Evolutionary conservation across 108 stramenopile species (phyloP).

Genomic region (Pseudonitzschia pungens): DNA sequence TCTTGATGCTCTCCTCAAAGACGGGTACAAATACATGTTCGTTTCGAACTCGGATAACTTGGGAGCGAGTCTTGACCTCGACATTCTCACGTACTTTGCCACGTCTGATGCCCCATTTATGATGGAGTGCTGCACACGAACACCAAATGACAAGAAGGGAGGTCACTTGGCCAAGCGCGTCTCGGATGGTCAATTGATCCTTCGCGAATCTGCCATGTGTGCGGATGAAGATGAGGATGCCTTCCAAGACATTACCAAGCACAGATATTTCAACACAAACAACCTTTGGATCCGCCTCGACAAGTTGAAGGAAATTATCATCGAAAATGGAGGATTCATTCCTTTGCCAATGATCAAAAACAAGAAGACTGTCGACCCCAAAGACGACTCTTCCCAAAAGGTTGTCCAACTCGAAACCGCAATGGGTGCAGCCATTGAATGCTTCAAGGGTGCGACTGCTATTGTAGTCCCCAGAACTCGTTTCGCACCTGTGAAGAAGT

Average conservation of each 20-base stretch:
- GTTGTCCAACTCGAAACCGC: constrained; percentile 98
- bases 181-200: constrained; percentile 87
- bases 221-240: constrained; percentile 91
- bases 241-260: constrained; percentile 96
- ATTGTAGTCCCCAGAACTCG: constrained; percentile 95
- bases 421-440: constrained; percentile 99
- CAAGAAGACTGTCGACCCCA: constrained; percentile 97
- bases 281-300: constrained; percentile 99
- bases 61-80: constrained; percentile 95
- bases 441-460: constrained; percentile 91
- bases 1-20: constrained; percentile 89
- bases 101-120: constrained; percentile 89
- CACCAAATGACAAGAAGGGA: constrained; percentile 99
- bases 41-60: constrained; percentile 99
- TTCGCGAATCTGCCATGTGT: constrained; percentile 99
- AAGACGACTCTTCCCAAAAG: constrained; percentile 91
- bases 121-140: constrained; percentile 98
- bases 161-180: constrained; percentile 95
- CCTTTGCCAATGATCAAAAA: constrained; percentile 99
- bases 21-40: constrained; percentile 99
- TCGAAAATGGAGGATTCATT: constrained; percentile 91
- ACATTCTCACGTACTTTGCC: constrained; percentile 95
- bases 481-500: constrained; percentile 99
- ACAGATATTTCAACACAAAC: constrained; percentile 99
- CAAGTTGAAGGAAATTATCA: constrained; percentile 93